Evolutionary conservation across 2,329 filamentous ascomycete genomes (phyloP).

Genomic region (Curvularia verruculosa): DNA sequence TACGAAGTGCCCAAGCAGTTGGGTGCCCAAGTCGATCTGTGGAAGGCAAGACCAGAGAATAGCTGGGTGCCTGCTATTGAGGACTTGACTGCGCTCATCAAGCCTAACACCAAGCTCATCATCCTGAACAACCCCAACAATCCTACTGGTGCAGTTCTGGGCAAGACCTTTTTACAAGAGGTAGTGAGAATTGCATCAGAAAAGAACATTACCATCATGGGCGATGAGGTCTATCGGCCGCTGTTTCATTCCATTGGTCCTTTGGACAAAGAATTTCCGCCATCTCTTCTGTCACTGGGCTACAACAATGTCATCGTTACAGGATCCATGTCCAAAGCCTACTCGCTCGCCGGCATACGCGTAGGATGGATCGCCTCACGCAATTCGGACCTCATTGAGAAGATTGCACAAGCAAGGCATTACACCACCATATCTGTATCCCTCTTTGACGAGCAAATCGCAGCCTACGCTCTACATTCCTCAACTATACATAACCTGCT

Average conservation of each 20-base stretch:
- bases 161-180: conserved; percentile 63
- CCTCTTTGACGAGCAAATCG: conserved; percentile 80
- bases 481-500: conserved; percentile 69
- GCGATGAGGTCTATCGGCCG: conserved; percentile 84
- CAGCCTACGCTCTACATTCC: conserved; percentile 72
- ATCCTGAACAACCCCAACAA: conserved; percentile 81
- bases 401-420: conserved; percentile 69
- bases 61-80: conserved; percentile 70
- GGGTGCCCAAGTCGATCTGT: conserved; percentile 77
- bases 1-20: conserved; percentile 76
- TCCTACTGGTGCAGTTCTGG: conserved; percentile 75
- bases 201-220: conserved; percentile 69
- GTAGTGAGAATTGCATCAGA: conserved; percentile 69
- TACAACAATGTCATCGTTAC: conserved; percentile 75
- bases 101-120: conserved; percentile 73
- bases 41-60: conserved; percentile 70
- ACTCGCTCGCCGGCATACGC: conserved; percentile 79
- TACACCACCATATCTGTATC: conserved; percentile 88
- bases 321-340: conserved; percentile 85
- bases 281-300: conserved; percentile 72
- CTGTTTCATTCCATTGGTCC: conserved; percentile 74
- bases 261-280: conserved; percentile 62
- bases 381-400: conserved; percentile 65
- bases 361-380: conserved; percentile 82
- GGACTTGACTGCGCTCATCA: conserved; percentile 69